Evolutionary conservation across 1,284 basidiomycete genomes (phyloP).

Genomic region (Vanrija sp.): DNA sequence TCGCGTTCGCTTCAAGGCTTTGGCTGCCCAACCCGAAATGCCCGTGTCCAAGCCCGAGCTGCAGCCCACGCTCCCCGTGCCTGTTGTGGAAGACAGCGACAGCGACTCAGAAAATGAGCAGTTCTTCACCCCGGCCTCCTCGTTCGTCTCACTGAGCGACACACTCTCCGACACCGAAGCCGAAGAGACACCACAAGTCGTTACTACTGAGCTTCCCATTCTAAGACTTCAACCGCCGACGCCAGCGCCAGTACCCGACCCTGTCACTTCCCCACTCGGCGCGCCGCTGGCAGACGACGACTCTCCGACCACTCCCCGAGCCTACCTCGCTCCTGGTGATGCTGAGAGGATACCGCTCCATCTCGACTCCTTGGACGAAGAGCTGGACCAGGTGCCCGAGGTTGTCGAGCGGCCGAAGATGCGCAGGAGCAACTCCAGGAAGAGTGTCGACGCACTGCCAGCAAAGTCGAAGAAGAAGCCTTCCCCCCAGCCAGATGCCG

Average conservation of each 20-base stretch:
- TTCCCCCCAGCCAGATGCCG: not conserved
- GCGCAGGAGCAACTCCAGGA: too few relatives aligned
- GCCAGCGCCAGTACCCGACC: constrained; percentile 29
- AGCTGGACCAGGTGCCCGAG: not conserved
- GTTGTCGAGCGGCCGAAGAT: too few relatives aligned
- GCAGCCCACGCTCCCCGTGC: not conserved
- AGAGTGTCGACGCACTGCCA: not conserved
- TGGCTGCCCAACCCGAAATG: too few relatives aligned
- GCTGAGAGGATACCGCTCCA: too few relatives aligned
- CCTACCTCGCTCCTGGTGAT: not conserved
- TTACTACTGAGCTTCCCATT: not conserved
- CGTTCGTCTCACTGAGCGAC: not conserved
- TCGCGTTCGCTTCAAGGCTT: too few relatives aligned
- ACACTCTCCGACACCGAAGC: not conserved
- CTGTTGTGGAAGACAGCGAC: not conserved
- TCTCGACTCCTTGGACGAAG: not conserved
- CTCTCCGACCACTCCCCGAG: constrained; percentile 3
- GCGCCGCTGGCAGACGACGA: too few relatives aligned
- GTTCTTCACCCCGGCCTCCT: too few relatives aligned
- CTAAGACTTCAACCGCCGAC: constrained; percentile 33
- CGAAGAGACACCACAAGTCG: not conserved
- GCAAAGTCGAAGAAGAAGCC: not conserved
- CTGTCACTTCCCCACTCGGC: constrained; percentile 26
- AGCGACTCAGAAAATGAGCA: not conserved
- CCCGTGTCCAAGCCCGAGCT: not conserved